phyloP scores from a whole-genome alignment of 495 filamentous ascomycete species.

The Cladorrhinum samala region DNA sequence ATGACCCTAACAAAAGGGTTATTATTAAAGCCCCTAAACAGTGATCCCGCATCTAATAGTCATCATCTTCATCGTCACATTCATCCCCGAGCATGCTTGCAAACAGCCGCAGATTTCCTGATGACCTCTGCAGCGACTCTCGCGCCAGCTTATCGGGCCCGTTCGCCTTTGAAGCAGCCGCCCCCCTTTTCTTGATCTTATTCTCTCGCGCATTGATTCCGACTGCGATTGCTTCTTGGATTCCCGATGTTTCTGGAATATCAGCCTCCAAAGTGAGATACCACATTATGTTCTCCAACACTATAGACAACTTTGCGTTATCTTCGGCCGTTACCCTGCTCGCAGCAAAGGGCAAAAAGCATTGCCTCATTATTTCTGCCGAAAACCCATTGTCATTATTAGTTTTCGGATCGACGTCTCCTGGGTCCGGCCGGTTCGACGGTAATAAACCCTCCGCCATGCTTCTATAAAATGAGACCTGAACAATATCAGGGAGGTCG shows the following conservation, averaged over 20 bases:
- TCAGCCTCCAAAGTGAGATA: slow-evolving; percentile 43
- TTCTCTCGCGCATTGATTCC: slow-evolving; percentile 60
- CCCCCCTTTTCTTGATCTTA: slow-evolving; percentile 33
- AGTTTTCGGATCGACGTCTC: slow-evolving; percentile 29
- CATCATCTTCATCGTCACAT: slow-evolving; percentile 14
- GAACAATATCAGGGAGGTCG: slow-evolving; percentile 42
- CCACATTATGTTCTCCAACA: slow-evolving; percentile 66
- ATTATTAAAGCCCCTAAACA: no score
- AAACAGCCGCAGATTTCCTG: slow-evolving; percentile 31
- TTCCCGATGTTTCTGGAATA: slow-evolving; percentile 36
- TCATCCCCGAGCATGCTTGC: slow-evolving; percentile 27
- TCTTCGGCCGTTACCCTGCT: slow-evolving; percentile 55
- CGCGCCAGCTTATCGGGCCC: slow-evolving; percentile 29
- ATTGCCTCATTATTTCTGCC: slow-evolving; percentile 53
- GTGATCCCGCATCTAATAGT: no score
- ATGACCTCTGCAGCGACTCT: slow-evolving; percentile 32
- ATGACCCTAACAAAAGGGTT: no score
- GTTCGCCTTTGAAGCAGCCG: slow-evolving; percentile 9
- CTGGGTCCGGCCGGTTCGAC: slow-evolving; percentile 40
- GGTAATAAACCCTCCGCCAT: slow-evolving; percentile 60
- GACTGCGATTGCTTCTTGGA: slow-evolving; percentile 50
- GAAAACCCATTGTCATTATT: slow-evolving; percentile 42
- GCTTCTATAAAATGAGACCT: slow-evolving; percentile 58
- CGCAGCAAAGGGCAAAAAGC: slow-evolving; percentile 68
- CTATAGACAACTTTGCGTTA: slow-evolving; percentile 73